Conservation (phyloP, 2,329 filamentous ascomycete genomes). For the Epichloe glyceriae region DNA sequence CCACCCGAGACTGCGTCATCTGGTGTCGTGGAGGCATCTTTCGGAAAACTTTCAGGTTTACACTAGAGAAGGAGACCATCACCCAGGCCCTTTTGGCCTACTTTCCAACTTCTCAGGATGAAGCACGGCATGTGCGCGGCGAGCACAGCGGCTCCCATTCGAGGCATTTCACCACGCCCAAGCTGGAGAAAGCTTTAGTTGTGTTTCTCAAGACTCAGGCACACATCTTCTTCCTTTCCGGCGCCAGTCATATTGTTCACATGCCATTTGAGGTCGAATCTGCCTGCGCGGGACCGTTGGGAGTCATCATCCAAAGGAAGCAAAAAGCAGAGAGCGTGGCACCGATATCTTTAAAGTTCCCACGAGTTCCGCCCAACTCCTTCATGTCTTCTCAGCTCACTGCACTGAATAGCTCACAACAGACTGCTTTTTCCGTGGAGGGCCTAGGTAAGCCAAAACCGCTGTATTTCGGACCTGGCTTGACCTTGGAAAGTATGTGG, state of each 20-base stretch:
- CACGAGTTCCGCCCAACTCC: conserved; percentile 63
- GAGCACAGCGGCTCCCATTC: conserved; percentile 4
- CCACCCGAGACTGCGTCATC: conserved; percentile 62
- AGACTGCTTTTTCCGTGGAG: conserved; percentile 43
- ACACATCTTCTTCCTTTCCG: conserved; percentile 83
- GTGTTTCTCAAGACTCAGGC: conserved; percentile 87
- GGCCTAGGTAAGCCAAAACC: conserved; percentile 42
- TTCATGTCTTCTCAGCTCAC: conserved; percentile 61
- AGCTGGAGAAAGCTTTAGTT: conserved; percentile 58
- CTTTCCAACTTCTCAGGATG: conserved; percentile 49
- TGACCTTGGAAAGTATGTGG: conserved; percentile 45
- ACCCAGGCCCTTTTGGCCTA: conserved; percentile 76
- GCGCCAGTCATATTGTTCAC: conserved; percentile 78
- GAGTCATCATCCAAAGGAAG: conserved; percentile 78
- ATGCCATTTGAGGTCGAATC: conserved; percentile 90
- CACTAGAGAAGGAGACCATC: conserved; percentile 74
- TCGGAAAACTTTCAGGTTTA: conserved; percentile 74
- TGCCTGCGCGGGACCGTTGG: conserved; percentile 68
- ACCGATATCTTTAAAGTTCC: conserved; percentile 42
- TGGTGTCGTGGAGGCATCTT: conserved; percentile 84
- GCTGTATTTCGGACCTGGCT: conserved; percentile 37
- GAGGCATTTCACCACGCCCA: conserved; percentile 7
- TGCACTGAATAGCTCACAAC: conserved; percentile 36
- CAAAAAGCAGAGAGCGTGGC: conserved; percentile 37
- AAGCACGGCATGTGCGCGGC: conserved; percentile 7